phyloP scores from a whole-genome alignment of 2,329 filamentous ascomycete genomes.

The Aspergillus terreus region DNA sequence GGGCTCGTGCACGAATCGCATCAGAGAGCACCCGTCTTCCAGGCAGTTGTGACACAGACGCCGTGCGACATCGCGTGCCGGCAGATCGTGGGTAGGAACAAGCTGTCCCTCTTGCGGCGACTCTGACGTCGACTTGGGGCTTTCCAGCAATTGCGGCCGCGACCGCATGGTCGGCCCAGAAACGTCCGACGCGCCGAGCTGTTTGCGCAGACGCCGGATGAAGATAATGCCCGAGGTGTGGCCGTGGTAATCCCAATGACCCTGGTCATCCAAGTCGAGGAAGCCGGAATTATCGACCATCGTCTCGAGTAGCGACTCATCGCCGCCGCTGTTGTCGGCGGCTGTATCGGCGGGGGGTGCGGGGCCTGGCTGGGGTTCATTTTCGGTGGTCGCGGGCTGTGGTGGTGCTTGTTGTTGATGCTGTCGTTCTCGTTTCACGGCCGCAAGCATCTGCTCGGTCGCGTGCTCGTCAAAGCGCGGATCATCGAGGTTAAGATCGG shows the following conservation, averaged over 20 bases:
- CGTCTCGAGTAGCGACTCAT: constrained; percentile 76
- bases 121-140: constrained; percentile 60
- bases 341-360: constrained; percentile 14
- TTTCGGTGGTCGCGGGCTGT: constrained; percentile 5
- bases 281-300: constrained; percentile 94
- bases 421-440: constrained; percentile 34
- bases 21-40: constrained; percentile 59
- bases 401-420: constrained; percentile 11
- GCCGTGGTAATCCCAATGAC: constrained; percentile 93
- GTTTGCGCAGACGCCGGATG: constrained; percentile 78
- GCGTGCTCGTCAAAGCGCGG: constrained; percentile 75
- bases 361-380: constrained; percentile 17
- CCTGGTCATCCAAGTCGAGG: constrained; percentile 84
- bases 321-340: constrained; percentile 42
- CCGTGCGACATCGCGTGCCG: constrained; percentile 56
- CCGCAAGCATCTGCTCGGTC: constrained; percentile 61
- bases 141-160: constrained; percentile 60
- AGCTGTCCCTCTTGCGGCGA: constrained; percentile 59
- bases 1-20: constrained; percentile 76
- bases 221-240: constrained; percentile 90
- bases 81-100: constrained; percentile 63
- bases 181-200: constrained; percentile 66
- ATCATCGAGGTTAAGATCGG: constrained; percentile 80
- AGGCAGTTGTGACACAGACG: constrained; percentile 58
- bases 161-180: constrained; percentile 52